These are phyloP conservation scores for Heliosperma pusillum DNA, from an alignment of 148 eudicot genomes.

Conservation along the genomic window DNA sequence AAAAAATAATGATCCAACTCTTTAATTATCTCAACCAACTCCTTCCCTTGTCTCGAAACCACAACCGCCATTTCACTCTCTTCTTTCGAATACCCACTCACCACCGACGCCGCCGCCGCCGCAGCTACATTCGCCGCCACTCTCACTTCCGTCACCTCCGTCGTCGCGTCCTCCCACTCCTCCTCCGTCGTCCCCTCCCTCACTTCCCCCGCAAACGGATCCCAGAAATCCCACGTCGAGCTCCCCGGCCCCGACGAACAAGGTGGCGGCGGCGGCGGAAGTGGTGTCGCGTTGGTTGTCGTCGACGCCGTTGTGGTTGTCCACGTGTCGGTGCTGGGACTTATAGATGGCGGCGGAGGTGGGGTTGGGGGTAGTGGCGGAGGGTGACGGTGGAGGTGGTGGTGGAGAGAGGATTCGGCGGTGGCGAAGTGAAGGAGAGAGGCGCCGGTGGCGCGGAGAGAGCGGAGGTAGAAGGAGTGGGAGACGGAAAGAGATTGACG, in stretches of 20 bases:
- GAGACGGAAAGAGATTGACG: constrained; percentile 62
- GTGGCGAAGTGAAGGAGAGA: constrained; percentile 72
- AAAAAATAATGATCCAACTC: constrained; percentile 83
- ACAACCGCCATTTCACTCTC: constrained; percentile 66
- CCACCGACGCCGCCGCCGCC: constrained; percentile 43
- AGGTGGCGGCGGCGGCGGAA: constrained; percentile 51
- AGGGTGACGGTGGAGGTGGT: constrained; percentile 25
- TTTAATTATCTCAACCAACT: constrained; percentile 75
- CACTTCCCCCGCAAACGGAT: constrained; percentile 62
- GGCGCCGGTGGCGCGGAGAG: constrained; percentile 69
- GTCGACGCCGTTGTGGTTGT: constrained; percentile 46
- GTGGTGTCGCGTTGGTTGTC: constrained; percentile 29
- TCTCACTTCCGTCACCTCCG: constrained; percentile 29
- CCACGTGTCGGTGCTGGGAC: constrained; percentile 42
- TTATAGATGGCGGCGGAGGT: constrained; percentile 46
- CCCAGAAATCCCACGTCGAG: constrained; percentile 91
- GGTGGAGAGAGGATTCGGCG: constrained; percentile 57
- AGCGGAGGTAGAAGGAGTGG: constrained; percentile 59
- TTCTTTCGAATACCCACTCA: constrained; percentile 47
- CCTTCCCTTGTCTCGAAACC: constrained; percentile 64
- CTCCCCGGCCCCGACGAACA: constrained; percentile 40
- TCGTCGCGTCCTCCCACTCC: constrained; percentile 13
- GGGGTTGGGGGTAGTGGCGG: constrained; percentile 29
- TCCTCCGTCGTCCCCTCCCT: not conserved
- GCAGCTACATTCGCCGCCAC: constrained; percentile 49